A percentile compares a stretch with the other conserved stretches of the same genome.
These are phyloP conservation scores for Begonia peltatifolia DNA, from an alignment of 306 rosid genomes.

Conservation along the genomic window DNA sequence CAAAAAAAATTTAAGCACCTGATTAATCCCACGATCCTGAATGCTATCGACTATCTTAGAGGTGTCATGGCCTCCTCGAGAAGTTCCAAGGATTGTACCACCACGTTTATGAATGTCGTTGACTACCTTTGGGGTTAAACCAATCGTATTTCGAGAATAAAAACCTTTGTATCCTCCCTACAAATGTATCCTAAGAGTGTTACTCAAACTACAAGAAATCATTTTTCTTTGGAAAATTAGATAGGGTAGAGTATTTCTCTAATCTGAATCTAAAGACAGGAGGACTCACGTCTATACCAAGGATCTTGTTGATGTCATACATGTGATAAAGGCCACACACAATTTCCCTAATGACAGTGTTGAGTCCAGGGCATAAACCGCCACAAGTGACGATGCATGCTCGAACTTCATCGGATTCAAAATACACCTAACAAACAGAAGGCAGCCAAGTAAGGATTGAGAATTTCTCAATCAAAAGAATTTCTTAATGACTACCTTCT, in stretches of 20 bases:
- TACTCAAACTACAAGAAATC: background rate
- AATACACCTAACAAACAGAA: slow-evolving; percentile 23
- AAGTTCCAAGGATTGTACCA: slow-evolving; percentile 40
- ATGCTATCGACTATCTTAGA: slow-evolving; percentile 40
- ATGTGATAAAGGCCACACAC: slow-evolving; percentile 34
- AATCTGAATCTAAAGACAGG: background rate
- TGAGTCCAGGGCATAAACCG: slow-evolving; percentile 42
- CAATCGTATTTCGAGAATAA: slow-evolving; percentile 26
- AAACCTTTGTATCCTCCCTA: slow-evolving; percentile 41
- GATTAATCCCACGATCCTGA: slow-evolving; percentile 40
- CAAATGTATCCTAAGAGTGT: background rate
- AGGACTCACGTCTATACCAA: slow-evolving; percentile 33
- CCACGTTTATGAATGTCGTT: slow-evolving; percentile 42
- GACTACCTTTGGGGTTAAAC: slow-evolving; percentile 28
- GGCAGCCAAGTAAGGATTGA: background rate
- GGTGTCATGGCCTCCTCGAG: slow-evolving; percentile 37
- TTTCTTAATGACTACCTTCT: slow-evolving; percentile 13
- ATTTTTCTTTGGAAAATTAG: too few species aligned
- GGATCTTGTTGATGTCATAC: slow-evolving; percentile 26
- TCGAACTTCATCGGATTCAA: slow-evolving; percentile 24
- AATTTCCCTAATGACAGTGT: slow-evolving; percentile 37
- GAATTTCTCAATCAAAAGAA: background rate
- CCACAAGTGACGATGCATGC: slow-evolving; percentile 41
- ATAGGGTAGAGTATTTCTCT: too few species aligned
- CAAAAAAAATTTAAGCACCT: slow-evolving; percentile 8